Base-by-base conservation (phyloP, 169 alveolate genomes). In the Babesia divergens region DNA sequence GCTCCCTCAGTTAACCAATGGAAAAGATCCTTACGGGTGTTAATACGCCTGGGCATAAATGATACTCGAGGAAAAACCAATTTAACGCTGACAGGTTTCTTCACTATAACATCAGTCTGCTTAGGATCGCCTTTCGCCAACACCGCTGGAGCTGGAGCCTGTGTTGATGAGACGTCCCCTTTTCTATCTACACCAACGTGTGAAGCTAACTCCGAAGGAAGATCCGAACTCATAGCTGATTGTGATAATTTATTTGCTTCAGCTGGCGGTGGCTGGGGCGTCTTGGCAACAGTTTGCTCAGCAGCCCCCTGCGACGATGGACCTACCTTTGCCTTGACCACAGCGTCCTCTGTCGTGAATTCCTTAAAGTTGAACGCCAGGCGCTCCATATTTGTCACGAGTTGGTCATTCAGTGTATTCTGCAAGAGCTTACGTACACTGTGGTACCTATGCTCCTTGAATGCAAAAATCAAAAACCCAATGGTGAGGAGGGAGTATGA, bases 1-100 rank as follows among this genome's bases (percentile, higher is more conserved):
- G 58, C 64, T 0, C 83, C 83, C 0, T 34, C 65, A 14, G 60
- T 59, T 18, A 72, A 40, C 83, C 83, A 72, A 13, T 60, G 47
- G 44, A 49, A 72, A 1, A 72, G 65, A 14, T 72, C 83, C 38
- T 72, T 35, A 18, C 51, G 49, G 9, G 83, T 53, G 20, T 18
- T 5, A 2, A 72, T 59, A 9, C 58, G 29, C 1, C 62, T 14
- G 16, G 68, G 65, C 9, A 26, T 47, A 3, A 59, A 29, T 16
- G 65, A 2, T 1, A 58, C 26, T 38, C 34, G 38, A 28, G n/a
- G 28, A 9, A 7, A 1, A 0, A 24, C 20, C 35, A 7, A 14
- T 7, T 51, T 51, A 24, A 51, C 42, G 6, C 9, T 20, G 54
- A 13, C 54, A 5, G 5, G 20, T 46, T 5, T 13, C 5, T 46